Evolutionary conservation across 345 rosid genomes (phyloP), one percentile per base, ranked within the genome.

Genomic region (Nephelium lappaceum): DNA sequence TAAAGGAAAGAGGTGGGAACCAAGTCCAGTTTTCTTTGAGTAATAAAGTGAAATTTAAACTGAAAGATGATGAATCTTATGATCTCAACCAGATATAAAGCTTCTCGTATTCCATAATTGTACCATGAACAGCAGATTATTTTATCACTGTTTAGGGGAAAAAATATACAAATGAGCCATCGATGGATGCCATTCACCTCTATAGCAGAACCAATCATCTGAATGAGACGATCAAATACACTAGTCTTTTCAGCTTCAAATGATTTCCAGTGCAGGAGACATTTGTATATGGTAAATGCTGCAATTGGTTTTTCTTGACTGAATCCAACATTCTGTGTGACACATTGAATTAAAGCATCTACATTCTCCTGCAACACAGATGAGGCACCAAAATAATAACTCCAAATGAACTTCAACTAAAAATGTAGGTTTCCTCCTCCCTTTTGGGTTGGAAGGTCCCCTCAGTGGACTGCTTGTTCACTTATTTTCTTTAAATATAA

Each of bases 191-290:
- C 76, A 58, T 60, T 79, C 81, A 93, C 99, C 98, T 91, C 97
- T 64, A 96, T 87, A 36, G 97, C 97, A 70, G 95, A 89, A 75
- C 95, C 97, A 83, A 94, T 89, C 89, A 91, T 75, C 81, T 91
- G 94, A 89, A 96, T 93, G 71, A 96, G 91, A 66, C 93, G 94
- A 82, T 96, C 99, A 83, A 96, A 96, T 36, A 94, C 90, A 81
- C 91, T 96, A 49, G 97, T 94, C 86, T 84, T 94, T 79, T 96
- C 98, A 69, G 93, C 95, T 87, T 94, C 99, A 80, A 96, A 92
- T 67, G 89, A 81, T 87, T 81, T 91, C 97, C 99, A 94, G 77
- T 90, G 89, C 69, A 95, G 89, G 83, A 95, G 97, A 83, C 99
- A 95, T 85, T 85, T 93, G 86, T 95, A 95, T 38, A 93, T 88